Percentiles rank a stretch among this genome's conserved stretches.
Evolutionary conservation across 371 early-diverging fungal genomes (phyloP).

Genomic region (Chytridiales sp.): DNA sequence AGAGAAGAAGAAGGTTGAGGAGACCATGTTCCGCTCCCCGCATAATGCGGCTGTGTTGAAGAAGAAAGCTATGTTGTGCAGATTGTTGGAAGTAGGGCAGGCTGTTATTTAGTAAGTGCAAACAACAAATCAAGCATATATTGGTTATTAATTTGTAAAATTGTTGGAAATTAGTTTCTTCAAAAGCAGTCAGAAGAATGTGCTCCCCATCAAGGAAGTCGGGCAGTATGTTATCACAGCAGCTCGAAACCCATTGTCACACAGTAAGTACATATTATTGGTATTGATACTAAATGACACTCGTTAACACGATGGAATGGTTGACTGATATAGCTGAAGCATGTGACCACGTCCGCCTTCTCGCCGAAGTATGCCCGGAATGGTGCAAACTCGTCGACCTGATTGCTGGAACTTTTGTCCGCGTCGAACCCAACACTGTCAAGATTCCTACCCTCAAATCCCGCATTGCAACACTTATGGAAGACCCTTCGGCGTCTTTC

Average conservation of each 20-base stretch:
- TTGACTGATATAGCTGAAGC: slow-evolving; percentile 17
- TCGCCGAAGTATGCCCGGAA: slow-evolving; percentile 26
- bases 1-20: slow-evolving; percentile 18
- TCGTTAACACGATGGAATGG: neutral
- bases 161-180: slow-evolving; percentile 11
- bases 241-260: slow-evolving; percentile 14
- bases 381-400: slow-evolving; percentile 27
- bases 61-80: slow-evolving; percentile 28
- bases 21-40: slow-evolving; percentile 9
- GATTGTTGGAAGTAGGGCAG: slow-evolving; percentile 24
- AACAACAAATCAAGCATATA: neutral
- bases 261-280: slow-evolving; percentile 5
- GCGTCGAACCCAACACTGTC: too few species aligned
- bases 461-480: too few species aligned
- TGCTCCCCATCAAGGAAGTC: slow-evolving; percentile 23
- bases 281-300: neutral
- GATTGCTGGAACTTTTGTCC: slow-evolving; percentile 15
- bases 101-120: slow-evolving; percentile 27
- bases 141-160: neutral
- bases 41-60: slow-evolving; percentile 16
- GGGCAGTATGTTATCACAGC: slow-evolving; percentile 18
- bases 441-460: neutral
- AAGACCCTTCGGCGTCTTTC: too few species aligned
- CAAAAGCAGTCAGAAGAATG: slow-evolving; percentile 6
- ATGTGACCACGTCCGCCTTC: slow-evolving; percentile 20